A percentile compares a stretch with the other conserved stretches of the same genome.
phyloP scores from a whole-genome alignment of 78 protist genomes.

The Acrasis kona region DNA sequence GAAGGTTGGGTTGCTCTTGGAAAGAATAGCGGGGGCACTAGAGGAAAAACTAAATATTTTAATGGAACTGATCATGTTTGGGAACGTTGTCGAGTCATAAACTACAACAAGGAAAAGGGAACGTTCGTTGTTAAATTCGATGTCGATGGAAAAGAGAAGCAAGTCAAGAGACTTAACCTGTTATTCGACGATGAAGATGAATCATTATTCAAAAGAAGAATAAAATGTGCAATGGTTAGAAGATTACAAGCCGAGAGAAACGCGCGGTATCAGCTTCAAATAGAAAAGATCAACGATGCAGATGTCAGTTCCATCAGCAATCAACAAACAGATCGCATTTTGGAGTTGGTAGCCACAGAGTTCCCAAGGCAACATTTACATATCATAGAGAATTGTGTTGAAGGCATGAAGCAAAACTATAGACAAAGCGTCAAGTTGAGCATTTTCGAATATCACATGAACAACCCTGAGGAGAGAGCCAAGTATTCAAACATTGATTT shows the following conservation, averaged over 20 bases:
- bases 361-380: conserved; percentile 19
- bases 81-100: neutral
- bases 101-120: neutral
- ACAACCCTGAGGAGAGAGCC: conserved; percentile 1
- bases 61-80: neutral
- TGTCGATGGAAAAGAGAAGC: neutral
- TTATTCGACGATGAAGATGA: conserved; percentile 20
- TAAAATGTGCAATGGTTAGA: neutral
- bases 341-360: conserved; percentile 11
- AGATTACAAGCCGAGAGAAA: neutral
- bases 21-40: neutral
- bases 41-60: neutral
- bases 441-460: conserved; percentile 5
- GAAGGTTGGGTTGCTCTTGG: conserved; percentile 46
- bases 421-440: neutral
- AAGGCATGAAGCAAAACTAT: neutral
- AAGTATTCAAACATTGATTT: neutral
- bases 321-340: conserved; percentile 19
- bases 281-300: neutral
- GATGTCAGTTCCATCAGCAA: conserved; percentile 7
- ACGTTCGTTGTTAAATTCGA: neutral
- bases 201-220: neutral
- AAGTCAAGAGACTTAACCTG: conserved; percentile 15
- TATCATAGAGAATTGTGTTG: conserved; percentile 8
- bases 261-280: conserved; percentile 8